Evolutionary conservation across 192 early-diverging fungal genomes (phyloP), one percentile per base, ranked within the genome.

Genomic region (Umbelopsis ramanniana): DNA sequence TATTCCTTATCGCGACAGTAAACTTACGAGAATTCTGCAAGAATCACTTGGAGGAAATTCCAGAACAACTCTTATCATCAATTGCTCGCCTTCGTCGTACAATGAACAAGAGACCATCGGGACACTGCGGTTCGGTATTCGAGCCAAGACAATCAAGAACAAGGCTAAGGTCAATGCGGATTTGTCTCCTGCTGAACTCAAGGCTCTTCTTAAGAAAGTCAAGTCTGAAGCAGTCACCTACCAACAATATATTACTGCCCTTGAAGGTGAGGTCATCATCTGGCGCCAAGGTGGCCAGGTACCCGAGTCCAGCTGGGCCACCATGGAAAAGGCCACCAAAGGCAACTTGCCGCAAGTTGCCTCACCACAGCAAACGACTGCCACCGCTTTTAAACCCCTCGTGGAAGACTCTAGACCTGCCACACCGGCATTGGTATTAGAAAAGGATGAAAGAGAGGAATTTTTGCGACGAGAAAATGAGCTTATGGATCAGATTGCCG

Each of bases 71-170:
- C 82, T 99, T 19, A 97, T 99, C 75, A 96, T 98, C 87, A 98
- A 98, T 80, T 94, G 91, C 81, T 98, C 96, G 12, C 98, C 98
- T 12, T 94, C 93, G 11, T 95, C 95, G 15, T 98, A 93, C 75
- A 99, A 98, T 77, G 95, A 96, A 72, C 88, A 92, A n/a, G 98
- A 99, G 84, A 98, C 97, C 0, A 79, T 98, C 8, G 86, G 92
- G 54, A 98, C 96, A 1, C 86, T 99, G 50, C 88, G 97, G 22
- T 99, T 99, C 76, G 98, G 97, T 79, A 95, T 95, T 84, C 89
- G 96, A 75, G 98, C 98, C 53, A 99, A 99, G 87, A 93, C 92
- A 63, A 99, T 99, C 83, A 98, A 98, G 91, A 99, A 99, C 88
- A 98, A 98, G 87, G 96, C 97, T 78, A 97, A 80, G 86, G 88